Evolutionary conservation across 1,284 basidiomycete species (phyloP).

Genomic region (Cryptococcus amylolentus): DNA sequence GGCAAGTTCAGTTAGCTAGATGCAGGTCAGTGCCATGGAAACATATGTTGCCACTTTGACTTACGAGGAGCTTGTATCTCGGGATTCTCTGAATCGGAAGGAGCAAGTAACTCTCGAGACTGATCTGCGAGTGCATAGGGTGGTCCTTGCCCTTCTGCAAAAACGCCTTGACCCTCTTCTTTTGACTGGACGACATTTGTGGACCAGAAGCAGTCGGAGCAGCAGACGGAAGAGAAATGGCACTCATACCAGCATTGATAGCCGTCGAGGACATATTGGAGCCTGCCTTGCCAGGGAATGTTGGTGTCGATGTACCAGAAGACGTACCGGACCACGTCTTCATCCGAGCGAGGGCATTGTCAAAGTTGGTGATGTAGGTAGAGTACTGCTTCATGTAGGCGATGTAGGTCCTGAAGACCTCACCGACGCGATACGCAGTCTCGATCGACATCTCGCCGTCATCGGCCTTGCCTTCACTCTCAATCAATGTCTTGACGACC

Average conservation of each 20-base stretch:
- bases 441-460: slow-evolving; percentile 69
- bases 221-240: slow-evolving; percentile 51
- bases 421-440: slow-evolving; percentile 77
- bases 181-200: slow-evolving; percentile 64
- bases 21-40: not conserved
- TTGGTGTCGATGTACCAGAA: slow-evolving; percentile 42
- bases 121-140: slow-evolving; percentile 92
- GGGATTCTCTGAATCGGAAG: slow-evolving; percentile 96
- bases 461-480: slow-evolving; percentile 62
- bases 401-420: slow-evolving; percentile 85
- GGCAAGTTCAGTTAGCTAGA: slow-evolving; percentile 74
- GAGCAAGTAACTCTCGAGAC: slow-evolving; percentile 88
- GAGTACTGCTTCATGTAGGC: slow-evolving; percentile 98
- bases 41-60: slow-evolving; percentile 25
- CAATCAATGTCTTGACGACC: slow-evolving; percentile 66
- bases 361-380: slow-evolving; percentile 94
- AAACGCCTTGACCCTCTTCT: slow-evolving; percentile 79
- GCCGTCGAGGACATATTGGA: slow-evolving; percentile 63
- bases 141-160: slow-evolving; percentile 78
- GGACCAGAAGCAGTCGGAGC: slow-evolving; percentile 32
- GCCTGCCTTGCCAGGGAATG: slow-evolving; percentile 50
- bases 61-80: slow-evolving; percentile 84
- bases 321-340: slow-evolving; percentile 63
- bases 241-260: slow-evolving; percentile 56
- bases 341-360: slow-evolving; percentile 80